These are phyloP conservation scores for Solanum ossicruentum DNA, from an alignment of 257 asterid species.

Conservation along the genomic window DNA sequence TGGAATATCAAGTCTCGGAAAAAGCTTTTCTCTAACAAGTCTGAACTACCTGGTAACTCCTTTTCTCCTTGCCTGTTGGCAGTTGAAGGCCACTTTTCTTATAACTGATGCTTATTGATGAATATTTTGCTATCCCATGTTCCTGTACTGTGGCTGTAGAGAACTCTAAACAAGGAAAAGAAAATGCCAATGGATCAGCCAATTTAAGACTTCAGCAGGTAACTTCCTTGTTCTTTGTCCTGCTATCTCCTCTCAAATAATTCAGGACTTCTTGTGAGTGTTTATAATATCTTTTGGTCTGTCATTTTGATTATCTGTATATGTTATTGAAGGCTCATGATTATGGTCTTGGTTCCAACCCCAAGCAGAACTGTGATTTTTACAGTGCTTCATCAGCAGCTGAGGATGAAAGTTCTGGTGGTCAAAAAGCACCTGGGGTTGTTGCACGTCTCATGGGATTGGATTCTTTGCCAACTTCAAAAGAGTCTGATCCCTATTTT, in stretches of 20 bases:
- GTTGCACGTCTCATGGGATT: constrained; percentile 99
- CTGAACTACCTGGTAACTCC: constrained; percentile 59
- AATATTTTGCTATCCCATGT: not conserved
- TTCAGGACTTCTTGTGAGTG: not conserved
- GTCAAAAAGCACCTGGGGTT: constrained; percentile 75
- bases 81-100: not conserved
- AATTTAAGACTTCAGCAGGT: constrained; percentile 53
- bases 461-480: constrained; percentile 65
- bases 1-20: constrained; percentile 88
- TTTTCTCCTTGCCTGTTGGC: not conserved
- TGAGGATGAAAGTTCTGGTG: constrained; percentile 48
- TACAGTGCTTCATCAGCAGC: constrained; percentile 43
- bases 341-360: constrained; percentile 26
- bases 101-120: not conserved
- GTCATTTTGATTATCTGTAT: not conserved
- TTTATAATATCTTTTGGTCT: not conserved
- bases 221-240: constrained; percentile 2
- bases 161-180: constrained; percentile 52
- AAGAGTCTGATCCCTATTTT: constrained; percentile 34
- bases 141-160: constrained; percentile 26
- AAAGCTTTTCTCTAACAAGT: constrained; percentile 76
- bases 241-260: not conserved
- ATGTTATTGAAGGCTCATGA: constrained; percentile 39
- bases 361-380: constrained; percentile 27
- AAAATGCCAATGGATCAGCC: constrained; percentile 29